Evolutionary conservation across 257 asterid genomes (phyloP), one percentile per base, ranked within the genome.

Genomic region (Nemophila menziesii): DNA sequence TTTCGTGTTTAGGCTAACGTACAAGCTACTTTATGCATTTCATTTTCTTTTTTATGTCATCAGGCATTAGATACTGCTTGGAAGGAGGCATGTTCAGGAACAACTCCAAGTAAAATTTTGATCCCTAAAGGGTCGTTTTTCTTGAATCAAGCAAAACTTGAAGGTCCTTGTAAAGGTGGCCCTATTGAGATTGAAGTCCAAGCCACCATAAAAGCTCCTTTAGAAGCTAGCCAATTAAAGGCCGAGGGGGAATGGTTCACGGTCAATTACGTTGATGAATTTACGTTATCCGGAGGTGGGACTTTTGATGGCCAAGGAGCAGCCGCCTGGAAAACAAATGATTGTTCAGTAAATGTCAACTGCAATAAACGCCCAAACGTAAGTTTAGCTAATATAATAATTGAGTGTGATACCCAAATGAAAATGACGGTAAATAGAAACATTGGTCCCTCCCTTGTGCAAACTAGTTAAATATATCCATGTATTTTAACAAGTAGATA

Each of bases 221-320:
- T 55, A 9, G 58, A 66, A 23, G 51, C 59, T 4, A 16, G 21
- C 21, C 21, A 20, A 11, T 55, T 66, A 47, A 50, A 21, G 14
- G 18, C 26, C 16, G 40, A 43, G 1, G 33, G 21, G 14, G 68
- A 44, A 27, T 61, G 73, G 73, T 22, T 66, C 7, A 37, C 42
- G 16, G 22, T 52, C 15, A 27, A 42, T 17, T 19, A 54, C n/a
- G 33, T 66, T 8, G 57, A 61, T 33, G 18, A 39, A 4, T 56
- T 66, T 44, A 61, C 43, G n/a, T 58, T 66, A 11, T 29, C 49
- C 12, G 65, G 68, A 3, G 44, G 55, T 40, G 63, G 63, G 21
- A 48, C 24, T 15, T 56, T 66, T 47, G 73, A 66, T 56, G 73
- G 73, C 10, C 69, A 66, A 52, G 73, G 73, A 34, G 39, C 41